phyloP scores from a whole-genome alignment of 2,329 filamentous ascomycete species.

The Verticillium isaacii region DNA sequence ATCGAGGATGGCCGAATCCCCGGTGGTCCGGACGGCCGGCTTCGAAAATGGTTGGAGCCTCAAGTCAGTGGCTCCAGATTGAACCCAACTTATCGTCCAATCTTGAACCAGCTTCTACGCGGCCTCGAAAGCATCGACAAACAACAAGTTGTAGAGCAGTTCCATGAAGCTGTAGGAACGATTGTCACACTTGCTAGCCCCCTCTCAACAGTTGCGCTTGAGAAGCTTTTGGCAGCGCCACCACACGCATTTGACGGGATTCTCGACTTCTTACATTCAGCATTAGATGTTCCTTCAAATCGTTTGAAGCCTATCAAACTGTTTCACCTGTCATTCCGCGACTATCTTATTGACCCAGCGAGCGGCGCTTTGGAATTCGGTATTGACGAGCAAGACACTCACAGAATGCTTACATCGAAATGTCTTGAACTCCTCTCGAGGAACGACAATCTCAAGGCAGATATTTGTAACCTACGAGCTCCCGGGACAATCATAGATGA shows the following conservation, averaged over 20 bases:
- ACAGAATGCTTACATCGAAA: background rate
- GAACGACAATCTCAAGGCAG: background rate
- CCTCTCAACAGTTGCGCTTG: background rate
- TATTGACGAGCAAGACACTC: background rate
- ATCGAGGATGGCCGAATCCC: slow-evolving; percentile 14
- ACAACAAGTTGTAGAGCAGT: background rate
- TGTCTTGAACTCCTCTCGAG: background rate
- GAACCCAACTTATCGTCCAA: background rate
- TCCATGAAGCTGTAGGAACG: background rate
- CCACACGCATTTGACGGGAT: background rate
- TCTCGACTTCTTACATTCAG: slow-evolving; percentile 25
- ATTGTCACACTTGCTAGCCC: background rate
- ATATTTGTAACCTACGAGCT: background rate
- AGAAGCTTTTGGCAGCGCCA: background rate
- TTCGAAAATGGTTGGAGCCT: slow-evolving; percentile 2
- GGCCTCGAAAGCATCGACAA: background rate
- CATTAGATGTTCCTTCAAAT: slow-evolving; percentile 22
- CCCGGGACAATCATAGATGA: background rate
- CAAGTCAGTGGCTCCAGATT: background rate
- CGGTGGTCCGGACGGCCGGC: slow-evolving; percentile 15
- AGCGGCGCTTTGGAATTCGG: background rate
- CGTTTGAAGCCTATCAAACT: slow-evolving; percentile 17
- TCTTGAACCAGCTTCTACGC: background rate
- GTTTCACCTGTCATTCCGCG: background rate
- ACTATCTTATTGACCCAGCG: background rate